Percentiles rank a stretch among this genome's conserved stretches.
Evolutionary conservation across 2,329 filamentous ascomycete species (phyloP).

Genomic region (Venturia aucupariae): DNA sequence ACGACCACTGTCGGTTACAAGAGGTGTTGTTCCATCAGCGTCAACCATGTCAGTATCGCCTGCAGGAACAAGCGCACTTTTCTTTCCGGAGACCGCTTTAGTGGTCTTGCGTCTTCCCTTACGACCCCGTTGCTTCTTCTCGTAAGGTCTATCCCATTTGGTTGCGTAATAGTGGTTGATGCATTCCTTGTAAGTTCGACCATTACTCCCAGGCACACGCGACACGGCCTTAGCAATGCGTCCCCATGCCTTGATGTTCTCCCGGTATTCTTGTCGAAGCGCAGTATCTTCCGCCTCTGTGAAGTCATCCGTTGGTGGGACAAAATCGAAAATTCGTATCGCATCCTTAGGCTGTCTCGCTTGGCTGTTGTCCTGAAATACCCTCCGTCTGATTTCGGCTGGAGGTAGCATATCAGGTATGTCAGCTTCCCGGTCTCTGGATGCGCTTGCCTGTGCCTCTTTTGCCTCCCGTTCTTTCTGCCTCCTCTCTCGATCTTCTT

Average conservation of each 20-base stretch:
- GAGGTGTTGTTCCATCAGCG: conserved; percentile 31
- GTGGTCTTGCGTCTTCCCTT: conserved; percentile 22
- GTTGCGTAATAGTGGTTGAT: conserved; percentile 83
- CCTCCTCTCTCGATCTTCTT: conserved; percentile 59
- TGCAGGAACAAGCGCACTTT: conserved; percentile 44
- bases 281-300: conserved; percentile 58
- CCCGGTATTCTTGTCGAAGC: conserved; percentile 67
- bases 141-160: conserved; percentile 65
- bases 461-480: conserved; percentile 49
- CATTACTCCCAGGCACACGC: conserved; percentile 20
- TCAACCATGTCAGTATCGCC: conserved; percentile 20
- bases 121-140: conserved; percentile 30
- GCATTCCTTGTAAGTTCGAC: conserved; percentile 65
- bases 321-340: conserved; percentile 60
- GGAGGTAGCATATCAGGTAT: conserved; percentile 61
- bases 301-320: conserved; percentile 67
- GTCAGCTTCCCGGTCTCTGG: conserved; percentile 66
- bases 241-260: conserved; percentile 75
- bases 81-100: conserved; percentile 37
- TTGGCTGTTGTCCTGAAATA: conserved; percentile 58
- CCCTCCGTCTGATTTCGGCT: conserved; percentile 48
- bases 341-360: conserved; percentile 56
- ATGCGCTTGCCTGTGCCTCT: conserved; percentile 46
- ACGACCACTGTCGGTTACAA: conserved; percentile 39
- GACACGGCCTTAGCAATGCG: conserved; percentile 48